Base-by-base conservation (phyloP, 2,329 filamentous ascomycete genomes). In the Penicillium capsulatum region DNA sequence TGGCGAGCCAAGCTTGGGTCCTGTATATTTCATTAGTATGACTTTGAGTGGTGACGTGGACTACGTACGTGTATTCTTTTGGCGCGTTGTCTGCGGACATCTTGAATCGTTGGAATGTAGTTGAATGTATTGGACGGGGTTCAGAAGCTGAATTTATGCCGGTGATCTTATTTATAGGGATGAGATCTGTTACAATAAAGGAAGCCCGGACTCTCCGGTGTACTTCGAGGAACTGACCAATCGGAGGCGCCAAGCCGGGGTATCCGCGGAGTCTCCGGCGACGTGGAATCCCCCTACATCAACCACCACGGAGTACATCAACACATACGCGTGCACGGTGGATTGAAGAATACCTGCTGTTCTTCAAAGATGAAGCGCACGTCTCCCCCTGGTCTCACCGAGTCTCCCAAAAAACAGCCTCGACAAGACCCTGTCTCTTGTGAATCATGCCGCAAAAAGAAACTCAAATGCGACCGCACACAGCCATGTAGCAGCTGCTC, bases 391-490 rank as follows among this genome's bases (percentile, higher is more conserved):
- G 34, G 42, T 3, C 8, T 16, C 2, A 2, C 17, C 7, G 34
- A 48, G 2, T 5, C 26, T 3, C 11, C 43, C 2, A 40, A 37
- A n/a, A 59, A 55, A 34, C 50, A 48, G 5, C 28, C 42, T 16
- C 45, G 63, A 29, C 64, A 67, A 42, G 61, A 66, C 11, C 65
- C 66, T 0, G 63, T 69, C 1, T 68, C 66, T 0, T 69, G 65
- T 34, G 58, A 61, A 9, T 65, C 57, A 7, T 69, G 66, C 36
- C 56, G 65, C 3, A 51, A 54, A 45, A 64, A 65, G 47, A 67
- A 76, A 65, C 70, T 77, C 26, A 77, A 75, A 61, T 78, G 75
- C 53, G 70, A 76, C 51, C 69, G 74, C 3, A 67, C 67, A 31
- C 58, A 66, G 10, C 75, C 75, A 9, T 78, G 75, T 50, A 68